Evolutionary conservation across 1,284 basidiomycete genomes (phyloP).

Genomic region (Entoloma clypeatum): DNA sequence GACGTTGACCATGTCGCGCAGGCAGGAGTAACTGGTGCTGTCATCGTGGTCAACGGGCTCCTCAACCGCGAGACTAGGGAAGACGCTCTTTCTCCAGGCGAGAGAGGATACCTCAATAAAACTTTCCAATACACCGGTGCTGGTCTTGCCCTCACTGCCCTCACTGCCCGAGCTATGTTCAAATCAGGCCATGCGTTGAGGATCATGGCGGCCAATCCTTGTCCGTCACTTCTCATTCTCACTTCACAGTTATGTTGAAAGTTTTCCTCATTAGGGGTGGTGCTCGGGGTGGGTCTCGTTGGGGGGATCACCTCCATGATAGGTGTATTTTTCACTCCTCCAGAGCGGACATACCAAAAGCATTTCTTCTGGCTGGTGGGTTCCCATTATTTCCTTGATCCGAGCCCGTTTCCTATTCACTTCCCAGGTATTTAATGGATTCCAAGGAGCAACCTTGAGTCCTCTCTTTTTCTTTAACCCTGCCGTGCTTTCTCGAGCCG

Average conservation of each 20-base stretch:
- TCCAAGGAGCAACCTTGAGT: constrained; percentile 80
- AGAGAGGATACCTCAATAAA: constrained; percentile 73
- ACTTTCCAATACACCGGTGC: constrained; percentile 86
- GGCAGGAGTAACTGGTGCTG: constrained; percentile 66
- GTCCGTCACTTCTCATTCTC: constrained; percentile 35
- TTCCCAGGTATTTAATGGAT: constrained; percentile 76
- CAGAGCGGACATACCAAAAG: constrained; percentile 69
- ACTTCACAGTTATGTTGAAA: constrained; percentile 3
- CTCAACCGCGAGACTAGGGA: constrained; percentile 80
- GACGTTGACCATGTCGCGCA: constrained; percentile 23
- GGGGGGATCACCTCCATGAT: constrained; percentile 78
- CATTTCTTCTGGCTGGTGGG: constrained; percentile 75
- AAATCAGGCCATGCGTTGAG: constrained; percentile 70
- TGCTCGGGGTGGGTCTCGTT: constrained; percentile 79
- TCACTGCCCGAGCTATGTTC: constrained; percentile 78
- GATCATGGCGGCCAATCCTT: constrained; percentile 86
- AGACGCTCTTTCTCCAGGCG: constrained; percentile 56
- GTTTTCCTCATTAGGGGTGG: constrained; percentile 53
- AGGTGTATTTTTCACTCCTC: constrained; percentile 71
- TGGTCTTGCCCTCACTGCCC: constrained; percentile 74
- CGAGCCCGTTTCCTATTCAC: constrained; percentile 2
- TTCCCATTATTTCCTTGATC: background rate
- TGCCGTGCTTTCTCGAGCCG: constrained; percentile 84
- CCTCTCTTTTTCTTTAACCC: constrained; percentile 86
- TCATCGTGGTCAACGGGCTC: constrained; percentile 59